Evolutionary conservation across 2,329 filamentous ascomycete species (phyloP), one percentile per base, ranked within the genome.

Genomic region (Nothopassalora personata): DNA sequence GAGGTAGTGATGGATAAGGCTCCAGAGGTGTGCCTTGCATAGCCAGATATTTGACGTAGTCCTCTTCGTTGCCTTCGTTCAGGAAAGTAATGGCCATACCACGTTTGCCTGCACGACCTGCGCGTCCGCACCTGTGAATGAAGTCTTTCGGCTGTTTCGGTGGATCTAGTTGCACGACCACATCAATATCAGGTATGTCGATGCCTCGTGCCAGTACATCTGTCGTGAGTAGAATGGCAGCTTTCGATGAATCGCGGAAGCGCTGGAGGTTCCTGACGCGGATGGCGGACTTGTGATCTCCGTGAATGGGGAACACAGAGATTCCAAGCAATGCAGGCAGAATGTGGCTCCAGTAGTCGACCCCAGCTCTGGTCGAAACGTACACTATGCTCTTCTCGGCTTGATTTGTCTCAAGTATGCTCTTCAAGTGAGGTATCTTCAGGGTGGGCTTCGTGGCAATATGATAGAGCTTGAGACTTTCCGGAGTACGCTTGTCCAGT

Each of bases 391-490:
- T 88, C 70, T 92, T 91, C 64, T 92, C 86, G 0, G 93, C 93
- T 27, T 68, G 60, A 2, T 54, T 61, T 13, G 82, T 80, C 19
- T 83, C 79, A 2, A 97, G 79, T 0, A 97, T 80, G 31, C 86
- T 83, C 52, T 85, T 81, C 1, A 96, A 75, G 0, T 87, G 84
- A 0, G 90, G 88, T 36, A 96, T 78, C 73, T 96, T 97, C 62
- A 93, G 86, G 18, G 86, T 87, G 0, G 93, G 85, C 2, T 86
- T 87, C 2, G 85, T 85, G 2, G 89, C 76, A 30, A 95, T 76
- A 70, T 97, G 97, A 28, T 88, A 86, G 86, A 97, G 93, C 73
- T 92, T 87, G n/a, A 99, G 77, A 75, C 90, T 94, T 36, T 92
- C 91, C 7, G 94, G 94, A 0, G 92, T 97, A 64, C 87, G 86